Evolutionary conservation across 306 rosid species (phyloP).

Genomic region (Echinosophora koreensis): DNA sequence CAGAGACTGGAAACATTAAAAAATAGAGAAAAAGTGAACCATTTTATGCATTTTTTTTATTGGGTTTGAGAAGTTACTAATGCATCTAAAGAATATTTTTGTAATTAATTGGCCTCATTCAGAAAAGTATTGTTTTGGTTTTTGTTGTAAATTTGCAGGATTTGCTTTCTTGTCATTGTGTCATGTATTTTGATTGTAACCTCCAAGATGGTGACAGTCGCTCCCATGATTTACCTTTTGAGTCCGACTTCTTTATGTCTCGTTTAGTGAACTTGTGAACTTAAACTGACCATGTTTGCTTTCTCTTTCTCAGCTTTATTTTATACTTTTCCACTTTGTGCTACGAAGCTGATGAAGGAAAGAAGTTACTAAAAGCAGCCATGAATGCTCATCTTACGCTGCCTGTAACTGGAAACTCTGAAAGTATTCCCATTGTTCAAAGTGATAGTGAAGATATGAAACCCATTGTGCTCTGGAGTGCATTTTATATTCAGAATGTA

Average conservation of each 20-base stretch:
- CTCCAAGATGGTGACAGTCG: constrained; percentile 22
- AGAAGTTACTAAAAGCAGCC: constrained; percentile 67
- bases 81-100: not conserved
- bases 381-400: constrained; percentile 64
- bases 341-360: constrained; percentile 72
- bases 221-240: not conserved
- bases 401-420: constrained; percentile 61
- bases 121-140: constrained; percentile 12
- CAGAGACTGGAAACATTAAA: not conserved
- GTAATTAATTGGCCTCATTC: not conserved
- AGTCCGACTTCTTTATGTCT: constrained; percentile 1
- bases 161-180: constrained; percentile 3
- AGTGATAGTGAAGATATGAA: constrained; percentile 60
- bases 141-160: not conserved
- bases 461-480: constrained; percentile 79
- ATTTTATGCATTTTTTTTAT: not conserved
- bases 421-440: constrained; percentile 56
- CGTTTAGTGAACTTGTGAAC: constrained; percentile 38
- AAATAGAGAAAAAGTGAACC: not conserved
- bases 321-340: constrained; percentile 80
- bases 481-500: constrained; percentile 76
- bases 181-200: not conserved
- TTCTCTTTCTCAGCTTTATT: constrained; percentile 66
- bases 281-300: constrained; percentile 44
- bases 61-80: not conserved